phyloP scores from a whole-genome alignment of 768 basidiomycete species.

The Hericium erinaceus region DNA sequence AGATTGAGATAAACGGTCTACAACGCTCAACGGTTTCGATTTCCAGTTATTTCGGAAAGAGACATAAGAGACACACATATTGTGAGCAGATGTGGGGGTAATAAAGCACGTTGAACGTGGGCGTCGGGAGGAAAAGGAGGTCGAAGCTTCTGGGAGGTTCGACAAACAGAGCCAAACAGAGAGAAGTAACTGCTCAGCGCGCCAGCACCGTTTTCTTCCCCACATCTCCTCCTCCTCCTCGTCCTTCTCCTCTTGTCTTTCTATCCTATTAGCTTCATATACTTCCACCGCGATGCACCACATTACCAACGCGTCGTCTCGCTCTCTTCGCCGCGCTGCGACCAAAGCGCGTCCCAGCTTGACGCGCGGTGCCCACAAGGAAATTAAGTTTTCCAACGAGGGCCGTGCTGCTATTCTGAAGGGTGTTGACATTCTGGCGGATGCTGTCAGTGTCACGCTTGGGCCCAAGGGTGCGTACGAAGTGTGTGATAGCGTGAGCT shows the following conservation, averaged over 20 bases:
- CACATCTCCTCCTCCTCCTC: constrained; percentile 3
- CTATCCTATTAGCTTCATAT: neutral
- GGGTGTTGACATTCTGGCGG: constrained; percentile 94
- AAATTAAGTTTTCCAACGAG: constrained; percentile 94
- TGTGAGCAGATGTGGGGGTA: too few relatives aligned
- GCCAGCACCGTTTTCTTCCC: constrained; percentile 2
- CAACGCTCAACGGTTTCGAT: too few relatives aligned
- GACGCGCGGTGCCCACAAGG: constrained; percentile 83
- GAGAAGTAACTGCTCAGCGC: too few relatives aligned
- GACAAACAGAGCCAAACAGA: too few relatives aligned
- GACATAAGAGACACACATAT: too few relatives aligned
- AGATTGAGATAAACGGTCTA: too few relatives aligned
- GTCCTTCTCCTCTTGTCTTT: constrained; percentile 11
- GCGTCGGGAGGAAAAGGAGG: too few relatives aligned
- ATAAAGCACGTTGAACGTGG: too few relatives aligned
- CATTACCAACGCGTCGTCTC: constrained; percentile 54
- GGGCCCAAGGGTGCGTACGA: constrained; percentile 77
- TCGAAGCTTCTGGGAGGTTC: too few relatives aligned
- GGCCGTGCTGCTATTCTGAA: constrained; percentile 88
- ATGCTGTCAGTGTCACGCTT: constrained; percentile 92
- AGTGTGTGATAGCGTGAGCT: neutral
- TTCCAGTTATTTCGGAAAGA: too few relatives aligned
- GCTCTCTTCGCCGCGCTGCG: constrained; percentile 56
- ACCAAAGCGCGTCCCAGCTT: constrained; percentile 45
- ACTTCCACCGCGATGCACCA: constrained; percentile 49